Conservation (phyloP, 2,329 filamentous ascomycete genomes). For the Raffaelea ambrosiae region DNA sequence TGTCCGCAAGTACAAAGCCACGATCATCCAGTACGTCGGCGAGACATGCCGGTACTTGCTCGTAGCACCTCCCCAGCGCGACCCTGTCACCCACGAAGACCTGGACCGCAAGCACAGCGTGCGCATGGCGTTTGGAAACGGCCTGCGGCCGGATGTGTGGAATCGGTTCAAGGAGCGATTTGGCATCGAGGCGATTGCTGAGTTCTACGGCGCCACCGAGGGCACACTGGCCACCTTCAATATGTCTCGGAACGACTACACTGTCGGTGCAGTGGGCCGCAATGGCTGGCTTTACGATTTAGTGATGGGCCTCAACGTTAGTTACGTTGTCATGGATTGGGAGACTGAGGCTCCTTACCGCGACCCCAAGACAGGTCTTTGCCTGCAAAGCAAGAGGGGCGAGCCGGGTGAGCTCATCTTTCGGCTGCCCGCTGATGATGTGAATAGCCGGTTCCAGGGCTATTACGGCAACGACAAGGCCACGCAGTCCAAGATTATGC, state of each 20-base stretch:
- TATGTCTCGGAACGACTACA: constrained; percentile 61
- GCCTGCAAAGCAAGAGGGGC: constrained; percentile 46
- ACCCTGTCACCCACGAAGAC: constrained; percentile 55
- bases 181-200: constrained; percentile 61
- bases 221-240: constrained; percentile 65
- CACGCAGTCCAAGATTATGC: constrained; percentile 64
- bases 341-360: constrained; percentile 60
- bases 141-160: constrained; percentile 80
- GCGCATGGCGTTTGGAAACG: constrained; percentile 75
- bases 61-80: constrained; percentile 52
- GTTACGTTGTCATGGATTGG: constrained; percentile 63
- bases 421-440: constrained; percentile 55
- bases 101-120: constrained; percentile 67
- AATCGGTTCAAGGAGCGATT: constrained; percentile 75
- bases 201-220: constrained; percentile 78
- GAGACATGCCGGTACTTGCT: constrained; percentile 81
- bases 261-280: constrained; percentile 70
- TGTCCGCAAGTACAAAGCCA: constrained; percentile 61
- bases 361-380: constrained; percentile 61
- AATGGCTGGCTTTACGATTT: constrained; percentile 53
- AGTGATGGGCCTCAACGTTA: constrained; percentile 40
- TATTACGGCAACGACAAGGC: constrained; percentile 70
- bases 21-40: constrained; percentile 78
- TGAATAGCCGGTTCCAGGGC: constrained; percentile 63
- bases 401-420: constrained; percentile 70